Base-by-base conservation (phyloP, 1,284 basidiomycete genomes). In the Somion occarium region DNA sequence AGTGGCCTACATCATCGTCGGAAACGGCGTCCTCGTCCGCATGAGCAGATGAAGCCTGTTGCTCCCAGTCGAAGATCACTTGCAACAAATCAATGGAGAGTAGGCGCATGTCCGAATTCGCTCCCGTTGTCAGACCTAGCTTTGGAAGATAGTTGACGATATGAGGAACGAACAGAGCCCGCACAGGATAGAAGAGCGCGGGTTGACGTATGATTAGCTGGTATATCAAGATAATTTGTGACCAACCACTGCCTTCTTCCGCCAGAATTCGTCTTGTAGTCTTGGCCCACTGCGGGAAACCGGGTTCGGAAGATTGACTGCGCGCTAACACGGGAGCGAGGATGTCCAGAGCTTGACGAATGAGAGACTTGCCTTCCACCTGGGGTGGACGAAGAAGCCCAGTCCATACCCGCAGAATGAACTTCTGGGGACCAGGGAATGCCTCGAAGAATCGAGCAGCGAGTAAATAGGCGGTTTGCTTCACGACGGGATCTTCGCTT, bases 101-200 rank as follows among this genome's bases (percentile, higher is more conserved):
- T 27, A 86, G 71, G 34, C 94, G 85, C 20, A 91, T 87, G 61
- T 99, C 97, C 24, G 77, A 66, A n/a, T 82, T 88, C 3, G 91
- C 83, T 12, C 82, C 79, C 3, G 80, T 72, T 1, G 86, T 82
- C 58, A 97, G 80, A 22, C 93, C 94, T 18, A 99, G 79, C 69
- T 94, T 96, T 50, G 82, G 80, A 53, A 99, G 74, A 30, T 90
- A 91, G 64, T 91, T 91, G 54, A 95, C 91, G 71, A 99, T 94
- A 64, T 97, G 91, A 0, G 94, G 91, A n/a, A 99, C 83, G 67
- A 99, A 99, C 27, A 98, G 75, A 13, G 93, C 90, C 42, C 97
- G 88, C 54, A 93, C 91, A 46, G 91, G 85, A 73, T 91, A 99
- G 74, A 99, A 99, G 3, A 98, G 78, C 51, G 93, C 82, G 1